Percentiles rank a stretch among this genome's conserved stretches.
phyloP scores from a whole-genome alignment of 1,284 basidiomycete species.

The Fistulinella cinereoalba region DNA sequence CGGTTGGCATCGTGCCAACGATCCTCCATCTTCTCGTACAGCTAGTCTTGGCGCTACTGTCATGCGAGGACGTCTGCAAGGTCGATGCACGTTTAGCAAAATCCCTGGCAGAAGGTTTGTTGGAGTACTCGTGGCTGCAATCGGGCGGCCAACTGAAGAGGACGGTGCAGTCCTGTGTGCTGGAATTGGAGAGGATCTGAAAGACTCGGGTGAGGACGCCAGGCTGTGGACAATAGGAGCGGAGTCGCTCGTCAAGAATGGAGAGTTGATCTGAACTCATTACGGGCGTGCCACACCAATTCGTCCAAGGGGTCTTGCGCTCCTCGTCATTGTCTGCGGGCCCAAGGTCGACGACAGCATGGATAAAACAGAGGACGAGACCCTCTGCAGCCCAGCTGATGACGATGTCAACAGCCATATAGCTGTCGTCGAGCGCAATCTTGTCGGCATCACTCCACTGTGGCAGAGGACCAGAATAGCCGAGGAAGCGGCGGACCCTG shows the following conservation, averaged over 20 bases:
- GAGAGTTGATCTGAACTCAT: slow-evolving; percentile 56
- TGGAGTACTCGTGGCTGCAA: slow-evolving; percentile 39
- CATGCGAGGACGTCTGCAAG: slow-evolving; percentile 61
- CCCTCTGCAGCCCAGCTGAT: slow-evolving; percentile 93
- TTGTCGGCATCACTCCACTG: slow-evolving; percentile 65
- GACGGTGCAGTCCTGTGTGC: slow-evolving; percentile 52
- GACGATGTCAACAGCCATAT: slow-evolving; percentile 88
- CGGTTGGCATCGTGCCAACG: slow-evolving; percentile 66
- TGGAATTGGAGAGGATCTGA: slow-evolving; percentile 67
- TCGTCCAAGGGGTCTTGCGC: slow-evolving; percentile 82
- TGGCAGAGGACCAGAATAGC: slow-evolving; percentile 51
- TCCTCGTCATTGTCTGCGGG: slow-evolving; percentile 81
- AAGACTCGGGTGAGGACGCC: slow-evolving; percentile 65
- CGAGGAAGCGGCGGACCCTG: slow-evolving; percentile 63
- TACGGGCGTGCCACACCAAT: slow-evolving; percentile 86
- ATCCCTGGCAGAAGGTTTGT: slow-evolving; percentile 72
- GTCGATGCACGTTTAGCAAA: slow-evolving; percentile 80
- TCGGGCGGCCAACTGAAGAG: slow-evolving; percentile 90
- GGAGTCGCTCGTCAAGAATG: slow-evolving; percentile 57
- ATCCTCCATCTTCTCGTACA: slow-evolving; percentile 92
- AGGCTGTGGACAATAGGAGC: slow-evolving; percentile 49
- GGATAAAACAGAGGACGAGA: slow-evolving; percentile 92
- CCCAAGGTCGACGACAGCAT: slow-evolving; percentile 78
- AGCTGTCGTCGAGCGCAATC: slow-evolving; percentile 73
- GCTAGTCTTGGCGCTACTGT: slow-evolving; percentile 80